Evolutionary conservation across 208 protist species (phyloP).

Genomic region (Phytomonas sp.): DNA sequence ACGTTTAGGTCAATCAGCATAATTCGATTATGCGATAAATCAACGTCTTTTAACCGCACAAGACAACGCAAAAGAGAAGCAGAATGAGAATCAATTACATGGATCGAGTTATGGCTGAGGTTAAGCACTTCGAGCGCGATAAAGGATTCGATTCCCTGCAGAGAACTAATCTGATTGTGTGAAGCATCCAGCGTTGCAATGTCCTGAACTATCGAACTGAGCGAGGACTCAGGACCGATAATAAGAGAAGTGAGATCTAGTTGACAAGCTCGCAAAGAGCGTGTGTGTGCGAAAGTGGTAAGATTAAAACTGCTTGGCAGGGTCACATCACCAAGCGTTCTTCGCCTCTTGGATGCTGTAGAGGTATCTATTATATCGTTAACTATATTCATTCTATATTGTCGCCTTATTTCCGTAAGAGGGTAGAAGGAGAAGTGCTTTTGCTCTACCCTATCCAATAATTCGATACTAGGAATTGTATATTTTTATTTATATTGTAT

Average conservation of each 20-base stretch:
- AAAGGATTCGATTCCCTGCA: slow-evolving; percentile 63
- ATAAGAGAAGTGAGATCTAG: slow-evolving; percentile 14
- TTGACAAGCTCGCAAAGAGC: not conserved
- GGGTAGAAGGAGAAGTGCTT: too few species aligned
- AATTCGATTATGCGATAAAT: slow-evolving; percentile 68
- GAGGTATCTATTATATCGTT: slow-evolving; percentile 23
- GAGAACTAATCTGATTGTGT: slow-evolving; percentile 45
- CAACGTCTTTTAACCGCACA: slow-evolving; percentile 27
- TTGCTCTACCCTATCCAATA: too few species aligned
- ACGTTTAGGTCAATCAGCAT: slow-evolving; percentile 41
- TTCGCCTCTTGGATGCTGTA: slow-evolving; percentile 14
- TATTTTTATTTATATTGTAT: too few species aligned
- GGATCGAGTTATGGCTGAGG: slow-evolving; percentile 60
- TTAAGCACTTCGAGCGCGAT: slow-evolving; percentile 60
- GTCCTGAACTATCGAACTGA: slow-evolving; percentile 25
- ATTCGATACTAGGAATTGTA: too few species aligned
- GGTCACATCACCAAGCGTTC: slow-evolving; percentile 15
- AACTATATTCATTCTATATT: not conserved
- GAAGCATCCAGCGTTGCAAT: slow-evolving; percentile 58
- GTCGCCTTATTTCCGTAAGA: too few species aligned
- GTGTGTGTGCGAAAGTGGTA: not conserved
- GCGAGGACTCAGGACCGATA: slow-evolving; percentile 15
- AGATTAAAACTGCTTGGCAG: not conserved
- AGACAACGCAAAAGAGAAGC: slow-evolving; percentile 42
- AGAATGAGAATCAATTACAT: slow-evolving; percentile 48